Base-by-base conservation (phyloP, 306 rosid genomes). In the Cicer yamashitae region DNA sequence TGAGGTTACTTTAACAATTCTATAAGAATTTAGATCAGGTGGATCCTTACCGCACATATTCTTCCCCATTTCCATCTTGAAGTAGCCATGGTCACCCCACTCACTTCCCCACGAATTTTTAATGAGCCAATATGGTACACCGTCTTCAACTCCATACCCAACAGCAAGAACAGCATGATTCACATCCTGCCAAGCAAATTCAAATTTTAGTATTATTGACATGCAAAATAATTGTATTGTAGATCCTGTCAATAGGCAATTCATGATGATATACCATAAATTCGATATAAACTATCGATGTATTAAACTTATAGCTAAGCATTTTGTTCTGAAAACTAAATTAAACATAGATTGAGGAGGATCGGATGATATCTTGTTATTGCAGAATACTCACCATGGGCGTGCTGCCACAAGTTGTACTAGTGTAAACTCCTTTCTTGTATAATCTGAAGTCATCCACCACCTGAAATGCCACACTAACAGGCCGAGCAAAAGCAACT, bases 111-210 rank as follows among this genome's bases (percentile, higher is more conserved):
- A 94, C 0, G 99, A 94, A 82, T 94, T 94, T 84, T 94, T 94
- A 34, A 90, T 46, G 67, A 92, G 87, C 99, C 99, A 94, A 86
- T 86, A 94, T 8, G 97, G 91, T 59, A 82, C 78, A 8, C 88
- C 89, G 67, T 83, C 52, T 83, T 94, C 96, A 5, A 80, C 87
- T 73, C 99, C 99, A 79, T 92, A 94, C 72, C 99, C 99, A 72
- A 94, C 96, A 10, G 96, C 99, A 50, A 94, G 84, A 84, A 92
- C 99, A 13, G 97, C 99, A 70, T 94, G 99, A 87, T 94, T 94
- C 86, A 94, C 99, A 78, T 94, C 97, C 99, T 94, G 93, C 78
- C 73, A 81, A 67, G 78, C 41, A 74, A 75, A 40, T 37, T 57
- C 74, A 82, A 51, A 52, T 41, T 14, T 34, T 37, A 30, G 48